Base-by-base conservation (phyloP, 2,329 filamentous ascomycete genomes). In the Fusarium poae region DNA sequence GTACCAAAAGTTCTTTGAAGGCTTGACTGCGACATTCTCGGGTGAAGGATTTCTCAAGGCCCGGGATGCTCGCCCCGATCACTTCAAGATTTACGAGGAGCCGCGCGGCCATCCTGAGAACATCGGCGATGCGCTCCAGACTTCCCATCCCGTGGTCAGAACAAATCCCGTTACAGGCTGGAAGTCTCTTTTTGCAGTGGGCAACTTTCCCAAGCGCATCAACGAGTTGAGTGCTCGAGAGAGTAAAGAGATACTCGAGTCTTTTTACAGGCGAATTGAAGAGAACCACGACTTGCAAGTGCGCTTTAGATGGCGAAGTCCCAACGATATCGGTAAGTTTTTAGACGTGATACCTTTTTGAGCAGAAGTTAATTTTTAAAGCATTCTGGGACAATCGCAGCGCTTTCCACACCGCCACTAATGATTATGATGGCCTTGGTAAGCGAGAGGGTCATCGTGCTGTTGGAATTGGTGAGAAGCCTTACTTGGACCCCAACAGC, bases 141-240 rank as follows among this genome's bases (percentile, higher is more conserved):
- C 86, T 0, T 77, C 81, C 1, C 87, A 89, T 62, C 86, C 87
- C 1, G 82, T 89, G 1, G 80, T 89, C 7, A 81, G 87, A 13
- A 89, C 88, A 0, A 88, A 90, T 55, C 88, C 88, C 0, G 86
- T 89, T 0, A 89, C 87, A 0, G 88, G 87, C 0, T 89, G 88
- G 87, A 89, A 83, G 70, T 78, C 78, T 0, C 61, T 83, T 29
- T 83, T 79, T 53, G 78, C 81, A 1, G 74, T 84, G 11, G 82
- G 82, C 3, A 78, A 77, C 5, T 80, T 83, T 53, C 79, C 81
- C 11, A 76, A 74, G 25, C 74, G 79, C 20, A 81, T 85, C 67
- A 83, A 84, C 54, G 82, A 79, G 11, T 45, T 85, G 29, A 81
- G 78, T 1, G 68, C 74, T 3, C 77, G 81, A 2, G 83, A 85